phyloP scores from a whole-genome alignment of 768 basidiomycete species.

The Boletus bicolor region DNA sequence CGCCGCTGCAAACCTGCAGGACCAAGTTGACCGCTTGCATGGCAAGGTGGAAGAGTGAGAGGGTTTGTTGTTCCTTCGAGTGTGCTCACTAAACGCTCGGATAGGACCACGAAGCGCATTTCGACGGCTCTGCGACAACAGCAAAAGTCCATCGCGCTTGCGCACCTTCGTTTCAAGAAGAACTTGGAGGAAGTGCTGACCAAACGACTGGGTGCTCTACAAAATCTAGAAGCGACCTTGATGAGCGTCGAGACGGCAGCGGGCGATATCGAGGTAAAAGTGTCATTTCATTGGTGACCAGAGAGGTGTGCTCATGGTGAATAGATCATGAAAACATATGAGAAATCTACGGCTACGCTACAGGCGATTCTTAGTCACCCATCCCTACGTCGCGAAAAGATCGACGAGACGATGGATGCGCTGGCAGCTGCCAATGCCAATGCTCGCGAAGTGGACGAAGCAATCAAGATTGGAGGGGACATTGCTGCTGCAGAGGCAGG shows the following conservation, averaged over 20 bases:
- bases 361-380: constrained; percentile 76
- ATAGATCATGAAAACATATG: constrained; percentile 84
- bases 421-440: constrained; percentile 81
- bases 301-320: background rate
- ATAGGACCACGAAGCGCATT: constrained; percentile 67
- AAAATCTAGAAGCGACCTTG: constrained; percentile 72
- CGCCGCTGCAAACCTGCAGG: constrained; percentile 63
- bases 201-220: constrained; percentile 72
- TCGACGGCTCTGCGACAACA: constrained; percentile 61
- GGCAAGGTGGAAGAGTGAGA: constrained; percentile 69
- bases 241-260: constrained; percentile 86
- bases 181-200: constrained; percentile 72
- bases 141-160: constrained; percentile 71
- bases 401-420: constrained; percentile 86
- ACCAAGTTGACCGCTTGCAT: constrained; percentile 69
- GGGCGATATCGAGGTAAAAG: constrained; percentile 76
- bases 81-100: background rate
- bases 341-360: constrained; percentile 77
- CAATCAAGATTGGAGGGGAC: constrained; percentile 66
- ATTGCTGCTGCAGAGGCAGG: constrained; percentile 47
- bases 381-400: constrained; percentile 67
- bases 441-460: constrained; percentile 78
- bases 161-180: constrained; percentile 77
- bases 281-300: background rate
- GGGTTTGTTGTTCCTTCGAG: background rate